phyloP scores from a whole-genome alignment of 2,329 filamentous ascomycete species.

The Diaporthe citrichinensis region DNA sequence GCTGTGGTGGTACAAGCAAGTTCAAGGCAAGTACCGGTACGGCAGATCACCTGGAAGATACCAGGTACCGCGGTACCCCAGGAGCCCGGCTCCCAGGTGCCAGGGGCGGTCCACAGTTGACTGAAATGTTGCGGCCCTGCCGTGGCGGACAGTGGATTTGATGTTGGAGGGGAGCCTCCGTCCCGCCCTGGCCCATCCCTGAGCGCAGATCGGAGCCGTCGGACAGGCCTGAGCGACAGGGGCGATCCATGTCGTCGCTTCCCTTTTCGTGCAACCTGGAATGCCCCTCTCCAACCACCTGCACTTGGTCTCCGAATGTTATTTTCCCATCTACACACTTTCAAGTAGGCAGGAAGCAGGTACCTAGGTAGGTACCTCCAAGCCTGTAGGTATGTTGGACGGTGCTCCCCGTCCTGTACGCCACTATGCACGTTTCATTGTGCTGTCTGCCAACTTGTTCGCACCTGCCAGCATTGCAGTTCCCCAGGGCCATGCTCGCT shows the following conservation, averaged over 20 bases:
- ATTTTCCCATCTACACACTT: not conserved
- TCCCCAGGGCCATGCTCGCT: not conserved
- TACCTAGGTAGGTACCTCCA: not conserved
- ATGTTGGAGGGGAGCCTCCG: constrained; percentile 2
- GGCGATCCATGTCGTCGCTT: constrained; percentile 10
- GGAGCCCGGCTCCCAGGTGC: not conserved
- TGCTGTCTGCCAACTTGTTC: not conserved
- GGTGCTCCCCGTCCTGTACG: not conserved
- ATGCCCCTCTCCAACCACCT: constrained; percentile 22
- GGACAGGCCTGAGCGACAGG: constrained; percentile 1
- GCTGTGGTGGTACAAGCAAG: constrained; percentile 10
- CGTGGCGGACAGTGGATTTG: constrained; percentile 13
- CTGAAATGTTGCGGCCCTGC: constrained; percentile 11
- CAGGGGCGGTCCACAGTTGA: not conserved
- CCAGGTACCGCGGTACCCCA: not conserved
- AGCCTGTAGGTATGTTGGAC: not conserved
- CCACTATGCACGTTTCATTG: not conserved
- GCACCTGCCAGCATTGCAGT: not conserved
- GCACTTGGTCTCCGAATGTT: not conserved
- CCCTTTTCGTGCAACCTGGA: not conserved
- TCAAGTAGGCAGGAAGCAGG: not conserved
- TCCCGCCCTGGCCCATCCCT: constrained; percentile 31
- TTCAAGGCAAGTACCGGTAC: not conserved
- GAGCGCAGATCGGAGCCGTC: constrained; percentile 31
- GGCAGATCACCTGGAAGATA: not conserved